Base-by-base conservation (phyloP, 768 basidiomycete species). In the Nidula microcarpa region DNA sequence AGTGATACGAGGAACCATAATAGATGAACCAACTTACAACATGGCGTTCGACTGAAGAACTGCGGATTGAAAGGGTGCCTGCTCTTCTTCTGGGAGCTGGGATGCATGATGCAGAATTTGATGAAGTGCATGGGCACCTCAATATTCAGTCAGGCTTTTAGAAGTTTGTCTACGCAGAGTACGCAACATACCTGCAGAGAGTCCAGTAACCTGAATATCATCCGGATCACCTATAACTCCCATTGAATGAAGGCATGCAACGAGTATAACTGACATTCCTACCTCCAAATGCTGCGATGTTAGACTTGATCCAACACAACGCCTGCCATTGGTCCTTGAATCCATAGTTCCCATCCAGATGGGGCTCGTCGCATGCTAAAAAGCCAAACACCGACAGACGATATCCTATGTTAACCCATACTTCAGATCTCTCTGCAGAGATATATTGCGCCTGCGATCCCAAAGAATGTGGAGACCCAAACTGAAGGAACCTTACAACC, bases 281-380 rank as follows among this genome's bases (percentile, higher is more conserved):
- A 82, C 88, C 89, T 65, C 89, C 90, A 56, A 91, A 91, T 0
- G 70, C 68, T 37, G 65, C 65, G 17, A 91, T 88, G 58, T 91
- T 87, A 14, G 78, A 78, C 45, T 73, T 79, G 23, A 91, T 71
- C 88, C 89, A 91, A 58, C 79, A 70, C n/a, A 91, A 61, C 0
- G 84, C 89, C 16, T 87, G 61, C 89, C 89, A 91, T 60, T 88
- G 87, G 60, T 91, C 89, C 66, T 90, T 91, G 72, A 91, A 91
- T 0, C 89, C 89, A 63, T 85, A 91, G 60, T 91, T 92, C 2
- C 90, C 89, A 13, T 73, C 71, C 45, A 91, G 63, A 41, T 68
- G 62, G 10, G 86, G 87, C 53, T 79, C 65, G 44, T 86, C 84
- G 57, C 77, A 78, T 0, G 87, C 88, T 17, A 92, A 69, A 61